phyloP scores from a whole-genome alignment of 106 monocot genomes.

The Acorus gramineus region DNA sequence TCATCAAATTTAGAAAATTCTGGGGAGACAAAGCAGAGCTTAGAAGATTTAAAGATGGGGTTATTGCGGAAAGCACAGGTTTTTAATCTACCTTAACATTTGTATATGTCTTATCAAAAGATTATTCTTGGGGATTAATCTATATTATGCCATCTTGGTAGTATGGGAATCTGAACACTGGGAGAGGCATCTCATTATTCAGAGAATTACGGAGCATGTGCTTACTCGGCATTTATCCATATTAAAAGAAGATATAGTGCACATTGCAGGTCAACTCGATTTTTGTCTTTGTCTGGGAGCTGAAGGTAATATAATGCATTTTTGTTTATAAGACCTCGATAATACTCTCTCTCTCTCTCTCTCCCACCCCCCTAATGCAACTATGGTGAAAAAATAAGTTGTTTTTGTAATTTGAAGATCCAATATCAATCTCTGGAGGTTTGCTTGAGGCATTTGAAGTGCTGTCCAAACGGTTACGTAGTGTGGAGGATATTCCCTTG shows the following conservation, averaged over 20 bases:
- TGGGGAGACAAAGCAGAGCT: slow-evolving; percentile 96
- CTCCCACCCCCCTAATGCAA: no score
- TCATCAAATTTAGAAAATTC: slow-evolving; percentile 70
- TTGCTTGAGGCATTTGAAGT: slow-evolving; percentile 56
- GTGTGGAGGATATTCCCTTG: slow-evolving; percentile 74
- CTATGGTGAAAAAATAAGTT: no score
- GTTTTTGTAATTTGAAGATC: slow-evolving; percentile 34
- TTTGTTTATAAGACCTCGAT: no score
- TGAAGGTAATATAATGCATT: slow-evolving; percentile 36
- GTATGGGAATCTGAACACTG: slow-evolving; percentile 74
- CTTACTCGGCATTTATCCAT: slow-evolving; percentile 53
- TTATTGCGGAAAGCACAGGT: slow-evolving; percentile 90
- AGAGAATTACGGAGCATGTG: slow-evolving; percentile 53
- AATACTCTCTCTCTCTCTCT: no score
- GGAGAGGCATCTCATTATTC: slow-evolving; percentile 76
- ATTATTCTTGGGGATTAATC: background rate
- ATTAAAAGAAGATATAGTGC: slow-evolving; percentile 45
- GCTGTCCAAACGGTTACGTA: slow-evolving; percentile 57
- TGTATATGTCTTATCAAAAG: background rate
- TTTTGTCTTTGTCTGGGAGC: slow-evolving; percentile 62
- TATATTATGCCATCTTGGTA: slow-evolving; percentile 13
- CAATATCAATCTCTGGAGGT: slow-evolving; percentile 38
- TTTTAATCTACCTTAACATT: slow-evolving; percentile 5
- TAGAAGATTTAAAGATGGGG: slow-evolving; percentile 82
- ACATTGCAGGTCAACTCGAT: slow-evolving; percentile 75